Conservation (phyloP, 2,329 filamentous ascomycete genomes). For the Penicillium sp. region DNA sequence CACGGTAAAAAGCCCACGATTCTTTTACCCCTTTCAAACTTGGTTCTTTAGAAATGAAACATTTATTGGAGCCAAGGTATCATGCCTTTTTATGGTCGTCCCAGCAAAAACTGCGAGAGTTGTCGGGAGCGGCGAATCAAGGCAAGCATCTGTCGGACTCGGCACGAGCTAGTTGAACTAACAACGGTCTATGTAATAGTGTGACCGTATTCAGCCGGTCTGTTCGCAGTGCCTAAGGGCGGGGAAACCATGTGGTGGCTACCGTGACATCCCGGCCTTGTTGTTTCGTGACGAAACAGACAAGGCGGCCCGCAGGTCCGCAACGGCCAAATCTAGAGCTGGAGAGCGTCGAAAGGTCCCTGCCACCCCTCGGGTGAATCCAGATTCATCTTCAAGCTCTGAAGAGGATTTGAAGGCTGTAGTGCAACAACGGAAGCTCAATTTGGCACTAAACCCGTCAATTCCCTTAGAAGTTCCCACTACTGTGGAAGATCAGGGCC, state of each 20-base stretch:
- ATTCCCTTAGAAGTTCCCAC: slow-evolving; percentile 6
- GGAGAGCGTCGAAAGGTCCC: slow-evolving; percentile 14
- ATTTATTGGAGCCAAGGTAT: not conserved
- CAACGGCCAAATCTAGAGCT: slow-evolving; percentile 20
- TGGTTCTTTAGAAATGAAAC: not conserved
- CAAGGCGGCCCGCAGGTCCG: slow-evolving; percentile 21
- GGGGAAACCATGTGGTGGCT: slow-evolving; percentile 31
- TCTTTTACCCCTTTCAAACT: slow-evolving; percentile 15
- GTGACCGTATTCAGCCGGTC: slow-evolving; percentile 27
- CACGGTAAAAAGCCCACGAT: slow-evolving; percentile 5
- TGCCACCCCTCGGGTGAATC: not conserved
- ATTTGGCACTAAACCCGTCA: not conserved
- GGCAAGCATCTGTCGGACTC: slow-evolving; percentile 9
- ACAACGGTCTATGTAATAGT: slow-evolving; percentile 16
- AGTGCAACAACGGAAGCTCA: not conserved
- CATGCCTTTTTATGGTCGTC: slow-evolving; percentile 28
- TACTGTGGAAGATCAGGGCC: slow-evolving; percentile 21
- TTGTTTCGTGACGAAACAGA: slow-evolving; percentile 33
- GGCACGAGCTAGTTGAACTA: not conserved
- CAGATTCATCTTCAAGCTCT: not conserved
- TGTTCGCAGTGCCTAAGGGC: slow-evolving; percentile 35
- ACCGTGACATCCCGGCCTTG: slow-evolving; percentile 29
- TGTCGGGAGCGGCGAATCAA: slow-evolving; percentile 30
- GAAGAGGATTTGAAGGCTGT: not conserved
- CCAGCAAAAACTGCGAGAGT: slow-evolving; percentile 26